A percentile compares a stretch with the other conserved stretches of the same genome.
Evolutionary conservation across 441 rosid genomes (phyloP).

Genomic region (Iberis amara): DNA sequence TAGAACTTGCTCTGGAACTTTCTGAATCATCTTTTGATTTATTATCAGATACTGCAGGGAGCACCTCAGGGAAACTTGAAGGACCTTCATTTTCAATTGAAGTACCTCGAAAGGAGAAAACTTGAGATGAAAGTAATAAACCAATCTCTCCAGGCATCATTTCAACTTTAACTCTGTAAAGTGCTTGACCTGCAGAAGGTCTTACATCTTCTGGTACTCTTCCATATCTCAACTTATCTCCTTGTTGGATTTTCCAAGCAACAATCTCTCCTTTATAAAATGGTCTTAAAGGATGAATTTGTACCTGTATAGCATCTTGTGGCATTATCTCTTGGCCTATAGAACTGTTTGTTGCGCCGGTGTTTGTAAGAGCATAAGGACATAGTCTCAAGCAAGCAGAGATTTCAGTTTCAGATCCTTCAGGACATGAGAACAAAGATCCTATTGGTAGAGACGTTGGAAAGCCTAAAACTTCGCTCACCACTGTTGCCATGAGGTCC

Average conservation of each 20-base stretch:
- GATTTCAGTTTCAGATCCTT: conserved; percentile 68
- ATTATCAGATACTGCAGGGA: conserved; percentile 28
- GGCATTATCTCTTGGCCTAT: conserved; percentile 78
- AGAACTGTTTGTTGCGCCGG: conserved; percentile 38
- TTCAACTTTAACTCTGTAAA: conserved; percentile 86
- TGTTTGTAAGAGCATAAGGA: conserved; percentile 50
- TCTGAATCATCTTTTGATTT: conserved; percentile 38
- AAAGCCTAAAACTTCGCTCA: conserved; percentile 78
- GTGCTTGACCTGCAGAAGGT: conserved; percentile 91
- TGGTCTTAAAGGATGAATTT: conserved; percentile 90
- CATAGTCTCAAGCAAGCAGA: conserved; percentile 51
- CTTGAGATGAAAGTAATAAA: conserved; percentile 82
- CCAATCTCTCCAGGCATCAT: conserved; percentile 55
- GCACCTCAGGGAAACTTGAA: conserved; percentile 33
- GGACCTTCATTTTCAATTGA: conserved; percentile 49
- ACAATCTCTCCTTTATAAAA: conserved; percentile 92
- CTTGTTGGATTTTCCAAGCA: conserved; percentile 79
- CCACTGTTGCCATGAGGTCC: conserved; percentile 74
- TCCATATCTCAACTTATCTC: conserved; percentile 90
- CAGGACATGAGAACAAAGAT: conserved; percentile 72
- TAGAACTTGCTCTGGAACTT: conserved; percentile 50
- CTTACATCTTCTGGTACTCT: conserved; percentile 90
- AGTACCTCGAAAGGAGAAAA: conserved; percentile 84
- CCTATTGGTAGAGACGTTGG: conserved; percentile 70
- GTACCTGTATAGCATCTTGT: conserved; percentile 82